A percentile compares a stretch with the other conserved stretches of the same genome.
Evolutionary conservation across 2,329 filamentous ascomycete species (phyloP).

Genomic region (Volutella citrinella): DNA sequence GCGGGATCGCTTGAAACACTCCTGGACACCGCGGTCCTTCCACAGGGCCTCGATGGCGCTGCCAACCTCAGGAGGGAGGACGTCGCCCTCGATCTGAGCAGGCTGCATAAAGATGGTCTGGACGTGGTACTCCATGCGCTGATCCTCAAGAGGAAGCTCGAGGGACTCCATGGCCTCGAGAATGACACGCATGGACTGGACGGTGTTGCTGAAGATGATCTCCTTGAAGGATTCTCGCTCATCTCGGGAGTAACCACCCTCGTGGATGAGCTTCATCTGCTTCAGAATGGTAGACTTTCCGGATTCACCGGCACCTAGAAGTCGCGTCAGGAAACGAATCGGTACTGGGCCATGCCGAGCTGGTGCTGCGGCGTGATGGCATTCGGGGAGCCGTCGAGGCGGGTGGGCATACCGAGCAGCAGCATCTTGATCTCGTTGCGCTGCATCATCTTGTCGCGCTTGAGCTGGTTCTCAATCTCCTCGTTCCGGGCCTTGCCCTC

Average conservation of each 20-base stretch:
- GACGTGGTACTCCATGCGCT: constrained; percentile 92
- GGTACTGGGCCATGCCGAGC: too few species aligned
- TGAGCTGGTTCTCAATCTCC: constrained; percentile 99
- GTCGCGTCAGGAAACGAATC: too few species aligned
- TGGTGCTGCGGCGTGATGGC: too few species aligned
- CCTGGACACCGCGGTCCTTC: constrained; percentile 89
- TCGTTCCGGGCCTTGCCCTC: constrained; percentile 99
- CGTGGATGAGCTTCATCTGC: constrained; percentile 99
- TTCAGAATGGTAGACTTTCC: constrained; percentile 96
- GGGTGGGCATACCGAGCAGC: constrained; percentile 69
- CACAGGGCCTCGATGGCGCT: constrained; percentile 88
- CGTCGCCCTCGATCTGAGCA: constrained; percentile 92
- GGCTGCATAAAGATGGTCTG: constrained; percentile 99
- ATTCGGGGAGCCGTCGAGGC: too few species aligned
- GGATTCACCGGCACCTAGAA: constrained; percentile 87
- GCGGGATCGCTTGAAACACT: constrained; percentile 92
- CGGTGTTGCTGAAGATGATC: constrained; percentile 69
- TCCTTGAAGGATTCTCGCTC: constrained; percentile 69
- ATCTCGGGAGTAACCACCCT: constrained; percentile 96
- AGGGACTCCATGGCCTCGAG: constrained; percentile 68
- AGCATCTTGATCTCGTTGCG: constrained; percentile 99
- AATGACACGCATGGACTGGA: constrained; percentile 68
- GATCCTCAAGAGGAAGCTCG: constrained; percentile 81
- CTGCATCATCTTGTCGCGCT: constrained; percentile 98
- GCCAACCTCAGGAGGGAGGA: constrained; percentile 89